Evolutionary conservation across 306 rosid species (phyloP).

Genomic region (Psophocarpus tetragonolobus): DNA sequence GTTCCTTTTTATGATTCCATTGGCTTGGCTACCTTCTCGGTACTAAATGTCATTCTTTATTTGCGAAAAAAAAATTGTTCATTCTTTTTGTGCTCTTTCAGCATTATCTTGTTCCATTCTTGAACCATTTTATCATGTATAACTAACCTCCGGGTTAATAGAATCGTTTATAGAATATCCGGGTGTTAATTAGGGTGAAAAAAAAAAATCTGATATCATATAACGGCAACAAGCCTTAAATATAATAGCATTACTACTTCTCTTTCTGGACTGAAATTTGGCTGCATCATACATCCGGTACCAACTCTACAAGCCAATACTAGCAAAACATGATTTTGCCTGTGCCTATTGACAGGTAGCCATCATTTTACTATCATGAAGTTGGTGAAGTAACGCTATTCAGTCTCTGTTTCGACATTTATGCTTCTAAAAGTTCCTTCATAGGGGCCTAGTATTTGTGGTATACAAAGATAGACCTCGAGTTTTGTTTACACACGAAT

Average conservation of each 20-base stretch:
- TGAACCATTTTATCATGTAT: background rate
- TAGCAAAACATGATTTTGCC: constrained; percentile 5
- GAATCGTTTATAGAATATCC: constrained; percentile 5
- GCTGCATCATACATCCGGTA: constrained; percentile 1
- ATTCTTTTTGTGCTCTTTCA: constrained; percentile 14
- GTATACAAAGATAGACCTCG: constrained; percentile 11
- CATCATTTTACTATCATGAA: background rate
- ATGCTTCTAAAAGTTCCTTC: background rate
- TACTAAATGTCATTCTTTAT: constrained; percentile 37
- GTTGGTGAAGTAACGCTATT: background rate
- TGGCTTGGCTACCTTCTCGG: constrained; percentile 33
- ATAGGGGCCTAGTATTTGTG: constrained; percentile 18
- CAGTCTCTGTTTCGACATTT: background rate
- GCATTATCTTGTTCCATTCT: constrained; percentile 14
- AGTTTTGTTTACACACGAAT: constrained; percentile 21
- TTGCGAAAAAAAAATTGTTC: constrained; percentile 6
- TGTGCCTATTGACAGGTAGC: background rate
- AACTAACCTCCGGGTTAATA: constrained; percentile 13
- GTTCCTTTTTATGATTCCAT: constrained; percentile 21
- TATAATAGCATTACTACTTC: background rate
- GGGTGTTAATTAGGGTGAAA: background rate
- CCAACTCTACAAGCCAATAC: background rate
- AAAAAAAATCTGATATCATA: background rate
- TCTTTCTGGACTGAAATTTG: background rate
- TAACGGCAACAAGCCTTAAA: constrained; percentile 3